Evolutionary conservation across 768 basidiomycete species (phyloP), one percentile per base, ranked within the genome.

Genomic region (Suillus sp.): DNA sequence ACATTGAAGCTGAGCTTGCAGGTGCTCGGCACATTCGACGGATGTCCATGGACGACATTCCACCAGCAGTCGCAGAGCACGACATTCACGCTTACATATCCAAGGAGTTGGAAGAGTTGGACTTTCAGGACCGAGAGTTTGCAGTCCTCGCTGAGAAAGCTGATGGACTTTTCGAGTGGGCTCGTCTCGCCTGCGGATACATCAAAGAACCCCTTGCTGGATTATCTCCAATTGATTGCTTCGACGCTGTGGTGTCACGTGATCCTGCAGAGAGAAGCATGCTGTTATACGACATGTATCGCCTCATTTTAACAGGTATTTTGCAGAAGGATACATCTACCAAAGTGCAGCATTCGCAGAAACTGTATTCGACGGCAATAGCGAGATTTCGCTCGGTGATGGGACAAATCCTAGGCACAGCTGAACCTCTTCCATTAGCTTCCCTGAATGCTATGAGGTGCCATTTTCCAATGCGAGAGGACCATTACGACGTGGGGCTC

Each of bases 101-200:
- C 3, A 25, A 59, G 57, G 37, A 59, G 37, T 16, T 59, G 25
- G 16, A 25, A 59, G 32, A 18, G 22, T 14, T 59, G 22, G 37
- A 25, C 2, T 18, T 59, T 6, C 34, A n/a, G 37, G 37, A 14
- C 18, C 25, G 7, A 9, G n/a, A 59, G 2, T 10, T 59, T 7
- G 57, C 37, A 16, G 32, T 14, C 25, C 13, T 58, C 3, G 18
- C 18, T 16, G 14, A 9, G 8, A 59, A 59, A 22, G 42, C 59
- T 7, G 59, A 60, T 42, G 59, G 59, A 9, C 35, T 60, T 13
- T 60, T 60, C 42, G 30, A 40, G 42, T 63, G 60, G 59, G 60
- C 42, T 7, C 55, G 40, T 25, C 25, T 62, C 10, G 62, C 60
- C 5, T 62, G 62, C 25, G 62, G 47, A 9, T 62, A 22, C 34